Evolutionary conservation across 1,284 basidiomycete species (phyloP), one percentile per base, ranked within the genome.

Genomic region (Leccinum ponderosum): DNA sequence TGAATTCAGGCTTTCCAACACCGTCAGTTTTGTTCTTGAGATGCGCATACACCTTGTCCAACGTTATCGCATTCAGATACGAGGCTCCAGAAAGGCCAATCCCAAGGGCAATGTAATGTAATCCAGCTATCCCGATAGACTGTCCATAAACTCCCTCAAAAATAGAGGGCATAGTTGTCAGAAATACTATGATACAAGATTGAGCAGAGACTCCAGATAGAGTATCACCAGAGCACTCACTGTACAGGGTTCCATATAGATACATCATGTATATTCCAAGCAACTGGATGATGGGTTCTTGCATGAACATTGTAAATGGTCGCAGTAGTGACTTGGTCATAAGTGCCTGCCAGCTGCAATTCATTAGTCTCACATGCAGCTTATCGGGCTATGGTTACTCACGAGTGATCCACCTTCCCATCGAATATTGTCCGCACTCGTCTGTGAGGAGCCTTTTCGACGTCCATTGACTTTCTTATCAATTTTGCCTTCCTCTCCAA

Each of bases 131-230:
- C 53, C 84, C 81, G 42, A 80, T 69, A 2, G 68, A 62, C 73
- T 87, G 69, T 29, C 74, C 66, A 64, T 90, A 89, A 1, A 78
- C 69, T 3, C 75, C 75, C 56, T 78, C 73, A 67, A 86, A 93
- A 22, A 90, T 89, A 0, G 72, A 64, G 0, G 87, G 83, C 25
- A 93, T 87, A 0, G 83, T 87, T 0, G 89, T 89, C 48, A 92
- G 74, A 66, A 90, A 78, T 8, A 87, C 80, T 81, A 77, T 0
- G 11, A 50, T 47, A 35, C 12, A 14, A 35, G 6, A 76, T 42
- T 70, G 7, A 64, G 54, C 17, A 29, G 27, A 37, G 11, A 20
- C 25, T 39, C 51, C 2, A 47, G 20, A 15, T 48, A 35, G 14
- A 35, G 14, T 35, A 7, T 0, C 1, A 1, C 44, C 12, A 20